Evolutionary conservation across 2,329 filamentous ascomycete genomes (phyloP).

Genomic region (Monilinia laxa): DNA sequence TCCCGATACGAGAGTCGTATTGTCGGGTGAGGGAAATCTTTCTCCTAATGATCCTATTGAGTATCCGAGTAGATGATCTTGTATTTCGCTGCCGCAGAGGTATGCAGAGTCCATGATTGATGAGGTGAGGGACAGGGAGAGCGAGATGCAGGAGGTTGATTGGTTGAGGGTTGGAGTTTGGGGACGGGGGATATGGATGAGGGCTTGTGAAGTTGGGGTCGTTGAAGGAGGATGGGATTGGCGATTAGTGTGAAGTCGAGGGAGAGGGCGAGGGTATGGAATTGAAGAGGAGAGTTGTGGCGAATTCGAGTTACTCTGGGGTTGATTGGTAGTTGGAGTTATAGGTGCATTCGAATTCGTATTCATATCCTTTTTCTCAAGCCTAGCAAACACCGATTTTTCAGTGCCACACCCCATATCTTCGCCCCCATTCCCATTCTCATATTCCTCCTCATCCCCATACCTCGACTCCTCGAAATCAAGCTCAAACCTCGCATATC

Average conservation of each 20-base stretch:
- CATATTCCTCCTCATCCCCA: neutral
- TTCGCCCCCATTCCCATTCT: neutral
- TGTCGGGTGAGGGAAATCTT: neutral
- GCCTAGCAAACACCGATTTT: neutral
- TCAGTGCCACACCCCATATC: neutral
- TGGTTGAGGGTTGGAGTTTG: neutral
- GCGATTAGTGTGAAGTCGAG: neutral
- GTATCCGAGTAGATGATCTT: neutral
- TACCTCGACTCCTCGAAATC: conserved; percentile 2
- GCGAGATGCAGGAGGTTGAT: neutral
- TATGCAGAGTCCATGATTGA: neutral
- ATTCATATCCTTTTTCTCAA: neutral
- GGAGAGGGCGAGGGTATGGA: neutral
- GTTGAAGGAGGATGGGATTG: neutral
- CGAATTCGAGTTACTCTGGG: neutral
- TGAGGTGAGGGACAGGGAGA: neutral
- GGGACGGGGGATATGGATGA: neutral
- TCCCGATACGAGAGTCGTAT: neutral
- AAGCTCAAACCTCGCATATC: neutral
- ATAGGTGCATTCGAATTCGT: neutral
- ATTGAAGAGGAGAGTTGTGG: neutral
- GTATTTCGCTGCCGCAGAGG: neutral
- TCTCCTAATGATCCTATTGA: neutral
- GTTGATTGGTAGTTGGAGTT: neutral
- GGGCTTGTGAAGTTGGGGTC: neutral